phyloP scores from a whole-genome alignment of 805 yeast genomes.

The Clavispora asparagi region DNA sequence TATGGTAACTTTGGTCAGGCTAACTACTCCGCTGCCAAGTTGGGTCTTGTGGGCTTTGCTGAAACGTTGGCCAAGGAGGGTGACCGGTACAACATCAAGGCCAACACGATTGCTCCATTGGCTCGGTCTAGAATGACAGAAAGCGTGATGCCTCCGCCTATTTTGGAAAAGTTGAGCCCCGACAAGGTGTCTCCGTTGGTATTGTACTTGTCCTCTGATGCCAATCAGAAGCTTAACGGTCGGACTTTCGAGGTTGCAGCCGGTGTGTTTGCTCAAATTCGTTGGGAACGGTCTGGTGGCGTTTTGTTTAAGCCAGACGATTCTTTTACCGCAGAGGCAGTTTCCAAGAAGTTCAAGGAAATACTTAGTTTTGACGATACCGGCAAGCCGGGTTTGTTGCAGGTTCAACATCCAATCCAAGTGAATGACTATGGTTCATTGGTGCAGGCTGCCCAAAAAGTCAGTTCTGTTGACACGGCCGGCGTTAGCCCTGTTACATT shows the following conservation, averaged over 20 bases:
- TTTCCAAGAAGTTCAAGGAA: slow-evolving; percentile 60
- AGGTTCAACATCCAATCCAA: slow-evolving; percentile 62
- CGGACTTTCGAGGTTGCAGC: slow-evolving; percentile 91
- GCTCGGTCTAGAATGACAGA: slow-evolving; percentile 98
- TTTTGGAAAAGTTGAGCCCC: slow-evolving; percentile 75
- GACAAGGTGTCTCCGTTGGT: slow-evolving; percentile 92
- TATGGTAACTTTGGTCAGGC: slow-evolving; percentile 97
- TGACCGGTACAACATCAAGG: slow-evolving; percentile 70
- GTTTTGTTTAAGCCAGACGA: slow-evolving; percentile 74
- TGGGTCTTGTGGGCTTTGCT: slow-evolving; percentile 84
- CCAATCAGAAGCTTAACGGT: slow-evolving; percentile 50
- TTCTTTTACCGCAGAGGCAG: slow-evolving; percentile 78
- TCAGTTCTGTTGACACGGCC: slow-evolving; percentile 46
- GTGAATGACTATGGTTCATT: slow-evolving; percentile 67
- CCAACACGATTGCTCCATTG: slow-evolving; percentile 87
- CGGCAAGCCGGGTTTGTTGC: slow-evolving; percentile 43
- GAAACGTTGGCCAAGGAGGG: slow-evolving; percentile 97
- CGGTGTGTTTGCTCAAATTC: slow-evolving; percentile 83
- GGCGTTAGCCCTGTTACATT: slow-evolving; percentile 49
- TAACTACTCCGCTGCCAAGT: slow-evolving; percentile 90
- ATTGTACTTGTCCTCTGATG: slow-evolving; percentile 68
- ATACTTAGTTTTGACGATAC: slow-evolving; percentile 59
- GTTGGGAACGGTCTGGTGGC: slow-evolving; percentile 94
- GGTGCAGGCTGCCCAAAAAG: slow-evolving; percentile 44
- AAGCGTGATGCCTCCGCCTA: slow-evolving; percentile 76